These are phyloP conservation scores for Forsythia suspensa DNA, from an alignment of 257 asterid species.

Conservation along the genomic window DNA sequence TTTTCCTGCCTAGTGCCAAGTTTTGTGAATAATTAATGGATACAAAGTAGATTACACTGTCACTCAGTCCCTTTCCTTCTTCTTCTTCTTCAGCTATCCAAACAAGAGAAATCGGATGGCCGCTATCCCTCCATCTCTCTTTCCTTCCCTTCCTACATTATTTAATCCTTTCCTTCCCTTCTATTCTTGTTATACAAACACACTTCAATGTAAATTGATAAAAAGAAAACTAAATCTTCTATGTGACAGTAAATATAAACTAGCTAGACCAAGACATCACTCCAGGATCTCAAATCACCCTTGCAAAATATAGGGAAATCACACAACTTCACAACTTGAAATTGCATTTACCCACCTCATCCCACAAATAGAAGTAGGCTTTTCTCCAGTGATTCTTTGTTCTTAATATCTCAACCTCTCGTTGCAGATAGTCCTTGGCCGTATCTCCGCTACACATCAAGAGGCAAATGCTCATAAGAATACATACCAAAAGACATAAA, in stretches of 20 bases:
- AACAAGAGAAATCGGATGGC: conserved; percentile 5
- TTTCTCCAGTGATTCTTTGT: conserved; percentile 87
- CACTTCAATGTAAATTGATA: background rate
- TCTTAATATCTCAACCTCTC: conserved; percentile 83
- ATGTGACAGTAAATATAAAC: no score
- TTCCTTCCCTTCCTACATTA: background rate
- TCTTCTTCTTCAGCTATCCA: background rate
- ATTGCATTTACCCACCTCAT: conserved; percentile 72
- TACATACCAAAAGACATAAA: conserved; percentile 25
- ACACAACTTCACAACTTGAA: conserved; percentile 14
- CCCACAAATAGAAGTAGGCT: conserved; percentile 99
- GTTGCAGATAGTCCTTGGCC: conserved; percentile 71
- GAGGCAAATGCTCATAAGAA: conserved; percentile 41
- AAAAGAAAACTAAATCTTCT: background rate
- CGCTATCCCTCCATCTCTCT: background rate
- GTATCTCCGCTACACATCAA: conserved; percentile 67
- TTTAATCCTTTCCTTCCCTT: conserved; percentile 2
- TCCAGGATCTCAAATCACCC: conserved; percentile 13
- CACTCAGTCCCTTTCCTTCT: background rate
- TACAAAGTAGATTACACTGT: background rate
- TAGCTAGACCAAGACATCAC: conserved; percentile 5
- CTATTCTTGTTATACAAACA: conserved; percentile 12
- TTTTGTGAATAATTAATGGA: conserved; percentile 10
- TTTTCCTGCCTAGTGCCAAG: conserved; percentile 18
- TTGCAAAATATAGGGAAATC: conserved; percentile 16